These are phyloP conservation scores for Trichoderma citrinoviride DNA, from an alignment of 2,329 filamentous ascomycete species.

Conservation along the genomic window DNA sequence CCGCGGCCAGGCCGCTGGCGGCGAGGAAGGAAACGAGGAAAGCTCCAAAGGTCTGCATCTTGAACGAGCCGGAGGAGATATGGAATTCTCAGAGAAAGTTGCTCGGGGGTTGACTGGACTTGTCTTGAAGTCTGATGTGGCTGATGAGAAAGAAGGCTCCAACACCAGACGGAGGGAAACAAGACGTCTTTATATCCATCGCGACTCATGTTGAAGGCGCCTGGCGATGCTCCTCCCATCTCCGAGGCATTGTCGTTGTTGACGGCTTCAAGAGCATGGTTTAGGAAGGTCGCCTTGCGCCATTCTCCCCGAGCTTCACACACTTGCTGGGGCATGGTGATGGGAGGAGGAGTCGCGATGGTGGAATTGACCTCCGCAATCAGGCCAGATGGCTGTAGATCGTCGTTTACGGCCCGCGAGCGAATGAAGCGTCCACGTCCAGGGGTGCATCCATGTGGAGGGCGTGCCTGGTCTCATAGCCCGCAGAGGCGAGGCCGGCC, in stretches of 20 bases:
- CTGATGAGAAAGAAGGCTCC: not conserved
- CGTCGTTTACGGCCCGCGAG: not conserved
- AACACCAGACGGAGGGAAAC: not conserved
- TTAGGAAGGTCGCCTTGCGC: constrained; percentile 20
- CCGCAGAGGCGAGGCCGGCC: not conserved
- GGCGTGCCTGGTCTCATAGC: not conserved
- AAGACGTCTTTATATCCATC: constrained; percentile 17
- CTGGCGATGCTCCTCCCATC: not conserved
- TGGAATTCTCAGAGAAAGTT: not conserved
- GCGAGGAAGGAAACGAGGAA: constrained; percentile 26
- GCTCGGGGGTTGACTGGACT: not conserved
- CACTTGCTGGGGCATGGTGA: constrained; percentile 4
- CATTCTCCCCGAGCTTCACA: constrained; percentile 8
- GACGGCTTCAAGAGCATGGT: constrained; percentile 12
- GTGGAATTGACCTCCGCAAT: constrained; percentile 4
- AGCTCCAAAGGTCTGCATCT: constrained; percentile 26
- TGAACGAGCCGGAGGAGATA: no score
- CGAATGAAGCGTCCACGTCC: constrained; percentile 2
- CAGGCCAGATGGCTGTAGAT: constrained; percentile 1
- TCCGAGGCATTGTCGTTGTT: not conserved
- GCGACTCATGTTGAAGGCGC: not conserved
- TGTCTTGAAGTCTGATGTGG: constrained; percentile 19
- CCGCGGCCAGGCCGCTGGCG: constrained; percentile 23
- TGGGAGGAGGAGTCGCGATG: constrained; percentile 13
- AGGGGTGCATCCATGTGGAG: not conserved